Conservation (phyloP, 192 early-diverging fungal genomes). For the Coemansia sp. region DNA sequence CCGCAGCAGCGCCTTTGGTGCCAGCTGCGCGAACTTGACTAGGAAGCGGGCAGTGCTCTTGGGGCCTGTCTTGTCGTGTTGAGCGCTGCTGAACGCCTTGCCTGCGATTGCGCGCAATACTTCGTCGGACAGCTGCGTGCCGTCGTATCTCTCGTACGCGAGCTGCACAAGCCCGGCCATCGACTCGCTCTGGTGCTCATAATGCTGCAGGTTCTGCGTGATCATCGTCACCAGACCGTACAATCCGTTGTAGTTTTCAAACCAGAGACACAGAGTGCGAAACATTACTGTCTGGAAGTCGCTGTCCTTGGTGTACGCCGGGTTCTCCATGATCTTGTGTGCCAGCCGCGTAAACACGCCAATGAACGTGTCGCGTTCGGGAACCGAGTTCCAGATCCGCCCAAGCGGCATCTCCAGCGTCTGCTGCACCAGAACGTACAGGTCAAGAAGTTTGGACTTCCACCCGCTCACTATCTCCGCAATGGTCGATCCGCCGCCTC, state of each 20-base stretch:
- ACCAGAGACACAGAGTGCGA: constrained; percentile 71
- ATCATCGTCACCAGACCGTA: constrained; percentile 78
- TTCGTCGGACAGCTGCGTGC: constrained; percentile 70
- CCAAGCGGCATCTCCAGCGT: constrained; percentile 56
- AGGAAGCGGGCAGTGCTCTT: constrained; percentile 85
- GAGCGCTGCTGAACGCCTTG: constrained; percentile 60
- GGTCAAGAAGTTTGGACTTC: constrained; percentile 51
- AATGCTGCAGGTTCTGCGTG: constrained; percentile 80
- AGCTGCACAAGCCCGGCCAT: constrained; percentile 77
- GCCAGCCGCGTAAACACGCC: constrained; percentile 74
- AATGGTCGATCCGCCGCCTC: constrained; percentile 27
- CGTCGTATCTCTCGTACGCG: constrained; percentile 62
- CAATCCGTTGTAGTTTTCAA: constrained; percentile 75
- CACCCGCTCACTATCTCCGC: constrained; percentile 43
- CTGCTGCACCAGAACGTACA: constrained; percentile 32
- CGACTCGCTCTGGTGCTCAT: constrained; percentile 77
- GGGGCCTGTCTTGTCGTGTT: constrained; percentile 73
- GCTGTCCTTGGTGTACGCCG: constrained; percentile 63
- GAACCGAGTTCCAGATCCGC: constrained; percentile 63
- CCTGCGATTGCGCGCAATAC: constrained; percentile 67
- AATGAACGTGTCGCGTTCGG: constrained; percentile 49
- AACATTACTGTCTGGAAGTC: constrained; percentile 63
- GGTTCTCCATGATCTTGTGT: constrained; percentile 81
- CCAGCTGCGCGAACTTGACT: constrained; percentile 75
- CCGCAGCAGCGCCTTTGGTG: constrained; percentile 80